Base-by-base conservation (phyloP, 108 stramenopile genomes). In the Chaetoceros muelleri region DNA sequence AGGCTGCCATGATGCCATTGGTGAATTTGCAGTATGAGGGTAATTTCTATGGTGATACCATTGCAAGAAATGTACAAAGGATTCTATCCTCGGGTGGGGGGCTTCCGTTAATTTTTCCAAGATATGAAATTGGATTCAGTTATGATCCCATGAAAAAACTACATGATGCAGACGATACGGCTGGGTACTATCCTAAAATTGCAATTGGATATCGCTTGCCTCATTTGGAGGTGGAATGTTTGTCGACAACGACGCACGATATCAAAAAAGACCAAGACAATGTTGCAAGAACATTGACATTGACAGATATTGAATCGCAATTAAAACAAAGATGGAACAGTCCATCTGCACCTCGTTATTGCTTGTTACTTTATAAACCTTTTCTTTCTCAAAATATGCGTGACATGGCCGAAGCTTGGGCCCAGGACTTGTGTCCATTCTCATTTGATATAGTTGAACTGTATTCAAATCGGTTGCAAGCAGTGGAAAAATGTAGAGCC, bases 61-160 rank as follows among this genome's bases (percentile, higher is more conserved):
- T 94, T n/a, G 65, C 61, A 50, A 67, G 45, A 50, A 82, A 85
- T 60, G 61, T 90, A 3, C 61, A 74, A 24, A 28, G 44, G 16
- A 62, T 87, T 56, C 58, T 93, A 29, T 53, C 67, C 30, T 52
- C 34, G 18, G 89, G 89, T 21, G 76, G 70, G 44, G 87, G 84
- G 1, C 55, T 94, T 24, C 93, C 93, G 10, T 62, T 94, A 8
- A 70, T 94, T 0, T 94, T 94, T 67, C 93, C 93, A 5, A 71
- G 67, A 28, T 71, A 70, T 49, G 93, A 94, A 63, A 48, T 94
- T 28, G 84, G 82, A 0, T 89, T 87, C 70, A 30, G 66, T 26
- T 91, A 94, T 44, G 45, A 55, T 58, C 24, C 0, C 48, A 18
- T 17, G n/a, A 44, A 2, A 20, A 55, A 16, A 17, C 58, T 5